These are phyloP conservation scores for Schizophyllum amplum DNA, from an alignment of 1,284 basidiomycete genomes.

Conservation along the genomic window DNA sequence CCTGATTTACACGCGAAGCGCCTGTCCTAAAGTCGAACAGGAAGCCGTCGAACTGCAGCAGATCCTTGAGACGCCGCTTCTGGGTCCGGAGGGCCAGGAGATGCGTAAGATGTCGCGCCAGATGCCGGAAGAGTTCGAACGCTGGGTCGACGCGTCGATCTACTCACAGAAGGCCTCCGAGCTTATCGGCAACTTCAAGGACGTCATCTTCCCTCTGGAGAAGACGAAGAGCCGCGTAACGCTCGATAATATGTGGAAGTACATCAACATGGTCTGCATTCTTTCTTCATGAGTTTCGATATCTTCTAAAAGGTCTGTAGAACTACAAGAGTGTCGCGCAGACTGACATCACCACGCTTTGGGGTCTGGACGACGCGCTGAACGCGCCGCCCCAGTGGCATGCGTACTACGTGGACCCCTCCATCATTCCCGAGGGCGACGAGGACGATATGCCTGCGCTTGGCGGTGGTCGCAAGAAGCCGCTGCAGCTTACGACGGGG, in stretches of 20 bases:
- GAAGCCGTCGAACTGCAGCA: conserved; percentile 54
- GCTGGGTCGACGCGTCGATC: conserved; percentile 59
- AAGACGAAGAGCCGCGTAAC: conserved; percentile 39
- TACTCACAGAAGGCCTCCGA: conserved; percentile 49
- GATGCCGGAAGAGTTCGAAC: conserved; percentile 49
- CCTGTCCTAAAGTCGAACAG: conserved; percentile 24
- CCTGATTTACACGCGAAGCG: not conserved
- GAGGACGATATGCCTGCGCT: conserved; percentile 10
- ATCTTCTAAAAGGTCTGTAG: conserved; percentile 25
- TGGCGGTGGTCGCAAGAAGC: not conserved
- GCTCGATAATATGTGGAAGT: conserved; percentile 57
- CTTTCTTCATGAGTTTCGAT: not conserved
- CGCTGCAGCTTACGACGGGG: conserved; percentile 27
- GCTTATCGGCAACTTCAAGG: conserved; percentile 40
- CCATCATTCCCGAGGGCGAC: conserved; percentile 17
- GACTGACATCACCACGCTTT: conserved; percentile 49
- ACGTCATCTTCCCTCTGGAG: conserved; percentile 49
- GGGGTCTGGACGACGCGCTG: conserved; percentile 50
- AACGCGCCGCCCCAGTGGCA: conserved; percentile 53
- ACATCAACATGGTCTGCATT: conserved; percentile 45
- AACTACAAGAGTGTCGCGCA: conserved; percentile 49
- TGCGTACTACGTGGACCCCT: conserved; percentile 23
- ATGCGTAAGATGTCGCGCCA: conserved; percentile 40
- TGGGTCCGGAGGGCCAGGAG: conserved; percentile 39
- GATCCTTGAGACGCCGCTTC: conserved; percentile 49